A percentile compares a stretch with the other conserved stretches of the same genome.
These are phyloP conservation scores for Fraxinus velutina DNA, from an alignment of 305 asterid genomes.

Conservation along the genomic window DNA sequence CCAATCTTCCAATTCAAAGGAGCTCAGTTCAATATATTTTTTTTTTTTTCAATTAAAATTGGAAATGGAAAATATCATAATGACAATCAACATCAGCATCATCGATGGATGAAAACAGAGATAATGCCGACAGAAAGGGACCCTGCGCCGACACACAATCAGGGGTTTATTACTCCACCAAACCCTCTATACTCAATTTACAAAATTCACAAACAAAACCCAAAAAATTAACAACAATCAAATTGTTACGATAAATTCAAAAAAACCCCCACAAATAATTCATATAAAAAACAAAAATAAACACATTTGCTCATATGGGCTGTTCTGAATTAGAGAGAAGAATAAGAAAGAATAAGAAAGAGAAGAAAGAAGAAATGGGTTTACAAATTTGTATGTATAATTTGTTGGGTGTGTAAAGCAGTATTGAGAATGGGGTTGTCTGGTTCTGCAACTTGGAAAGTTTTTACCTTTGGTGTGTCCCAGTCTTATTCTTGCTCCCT, in stretches of 20 bases:
- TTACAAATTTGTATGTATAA: not conserved
- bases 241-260: not conserved
- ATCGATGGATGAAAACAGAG: conserved; percentile 22
- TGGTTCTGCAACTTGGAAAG: conserved; percentile 35
- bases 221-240: not conserved
- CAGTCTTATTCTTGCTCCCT: not conserved
- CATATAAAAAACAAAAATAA: not conserved
- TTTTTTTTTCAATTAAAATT: not conserved
- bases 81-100: conserved; percentile 24
- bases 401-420: conserved; percentile 37
- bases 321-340: not conserved
- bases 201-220: conserved; percentile 17
- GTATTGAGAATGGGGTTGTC: conserved; percentile 35
- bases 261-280: not conserved
- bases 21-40: not conserved
- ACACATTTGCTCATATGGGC: not conserved
- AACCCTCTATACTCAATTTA: conserved; percentile 18
- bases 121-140: conserved; percentile 57
- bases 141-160: conserved; percentile 53
- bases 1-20: not conserved
- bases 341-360: not conserved
- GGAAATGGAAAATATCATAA: conserved; percentile 13
- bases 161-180: conserved; percentile 20
- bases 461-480: conserved; percentile 2
- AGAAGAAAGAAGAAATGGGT: not conserved